Conservation (phyloP, 257 asterid genomes). For the Penstemon barbatus region DNA sequence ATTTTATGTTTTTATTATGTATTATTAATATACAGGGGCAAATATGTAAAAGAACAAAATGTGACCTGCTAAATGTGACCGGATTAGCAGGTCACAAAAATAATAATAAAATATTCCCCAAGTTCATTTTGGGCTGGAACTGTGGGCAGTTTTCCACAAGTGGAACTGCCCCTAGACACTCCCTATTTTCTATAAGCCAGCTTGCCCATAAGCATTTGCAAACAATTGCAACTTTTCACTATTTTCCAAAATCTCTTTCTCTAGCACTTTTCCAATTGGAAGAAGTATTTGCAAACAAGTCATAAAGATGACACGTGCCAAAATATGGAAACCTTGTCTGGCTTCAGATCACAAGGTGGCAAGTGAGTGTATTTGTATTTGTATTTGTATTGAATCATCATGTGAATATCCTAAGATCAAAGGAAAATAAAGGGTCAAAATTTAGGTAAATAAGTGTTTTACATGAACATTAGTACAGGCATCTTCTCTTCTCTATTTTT, state of each 20-base stretch:
- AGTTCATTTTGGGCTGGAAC: too few relatives aligned
- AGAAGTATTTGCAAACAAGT: not conserved
- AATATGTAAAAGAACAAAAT: too few relatives aligned
- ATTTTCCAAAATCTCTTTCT: not conserved
- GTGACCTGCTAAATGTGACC: too few relatives aligned
- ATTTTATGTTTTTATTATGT: too few relatives aligned
- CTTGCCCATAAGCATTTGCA: too few relatives aligned
- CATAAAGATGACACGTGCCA: conserved; percentile 25
- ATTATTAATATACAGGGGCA: too few relatives aligned
- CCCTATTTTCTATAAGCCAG: too few relatives aligned
- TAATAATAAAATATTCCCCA: too few relatives aligned
- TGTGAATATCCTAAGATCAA: conserved; percentile 30
- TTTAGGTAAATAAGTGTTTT: conserved; percentile 6
- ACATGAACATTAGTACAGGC: conserved; percentile 25
- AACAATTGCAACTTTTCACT: too few relatives aligned
- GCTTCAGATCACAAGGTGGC: conserved; percentile 12
- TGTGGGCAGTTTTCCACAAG: too few relatives aligned
- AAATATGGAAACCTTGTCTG: conserved; percentile 36
- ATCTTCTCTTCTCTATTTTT: conserved; percentile 31
- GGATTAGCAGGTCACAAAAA: too few relatives aligned
- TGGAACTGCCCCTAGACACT: too few relatives aligned
- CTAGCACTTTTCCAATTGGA: not conserved
- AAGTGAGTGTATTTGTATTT: conserved; percentile 18
- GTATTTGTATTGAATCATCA: conserved; percentile 13
- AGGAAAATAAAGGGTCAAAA: conserved; percentile 6